Base-by-base conservation (phyloP, 2,329 filamentous ascomycete species). In the Cladophialophora exuberans region DNA sequence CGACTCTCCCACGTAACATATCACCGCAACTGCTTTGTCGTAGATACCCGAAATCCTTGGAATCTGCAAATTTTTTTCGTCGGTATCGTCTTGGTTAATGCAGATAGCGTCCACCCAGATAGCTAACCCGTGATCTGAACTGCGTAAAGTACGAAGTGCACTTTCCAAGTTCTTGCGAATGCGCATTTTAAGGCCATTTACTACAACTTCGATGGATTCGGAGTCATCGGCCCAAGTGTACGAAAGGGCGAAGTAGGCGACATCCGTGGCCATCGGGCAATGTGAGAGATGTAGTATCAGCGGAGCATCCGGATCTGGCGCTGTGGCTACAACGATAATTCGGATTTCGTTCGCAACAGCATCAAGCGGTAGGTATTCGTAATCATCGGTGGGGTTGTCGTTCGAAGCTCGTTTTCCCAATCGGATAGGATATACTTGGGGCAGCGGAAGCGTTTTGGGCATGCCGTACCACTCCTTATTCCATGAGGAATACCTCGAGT, bases 91-190 rank as follows among this genome's bases (percentile, higher is more conserved):
- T 44, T 62, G 57, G 25, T 60, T 56, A 42, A 60, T 60, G 17
- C 17, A 23, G 36, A 39, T 39, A 9, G 58, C 53, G 26, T 62
- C 59, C 42, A 51, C 53, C 59, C 59, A 62, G 11, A 60, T 15
- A 17, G 49, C 31, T 23, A 45, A 51, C 3, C 22, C 47, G 17
- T 22, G 23, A 10, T 10, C 20, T 26, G 47, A 30, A 17, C 26
- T 31, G 15, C 45, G 20, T 5, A 48, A 10, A 4, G 30, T 10
- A n/a, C 45, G 45, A 10, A 48, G 45, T 23, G 31, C 45, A 3
- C 25, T 22, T 26, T 48, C 45, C 22, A 48, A 17, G 31, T 48
- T 48, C 22, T 38, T 26, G 5, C 45, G 45, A 22, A 48, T 48
- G 13, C 22, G 30, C 45, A 48, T 48, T 33, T 17, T 17, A 26